Evolutionary conservation across 345 rosid genomes (phyloP).

Genomic region (Erodium maritimum): DNA sequence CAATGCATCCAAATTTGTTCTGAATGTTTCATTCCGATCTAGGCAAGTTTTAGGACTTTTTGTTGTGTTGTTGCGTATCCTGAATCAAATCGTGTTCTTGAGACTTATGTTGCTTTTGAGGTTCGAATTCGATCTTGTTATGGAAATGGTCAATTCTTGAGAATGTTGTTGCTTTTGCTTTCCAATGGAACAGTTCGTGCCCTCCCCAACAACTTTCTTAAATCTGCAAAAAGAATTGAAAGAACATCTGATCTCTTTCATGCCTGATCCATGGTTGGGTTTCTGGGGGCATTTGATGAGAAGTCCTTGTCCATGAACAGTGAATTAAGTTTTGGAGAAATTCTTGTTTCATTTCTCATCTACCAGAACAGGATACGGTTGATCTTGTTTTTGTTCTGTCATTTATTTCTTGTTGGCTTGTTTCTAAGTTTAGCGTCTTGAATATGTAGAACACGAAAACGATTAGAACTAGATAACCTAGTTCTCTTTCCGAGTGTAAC

Average conservation of each 20-base stretch:
- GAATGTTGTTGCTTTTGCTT: slow-evolving; percentile 13
- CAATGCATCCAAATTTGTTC: slow-evolving; percentile 2
- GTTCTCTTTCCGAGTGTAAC: no score
- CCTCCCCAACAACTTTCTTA: slow-evolving; percentile 20
- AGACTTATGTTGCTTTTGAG: neutral
- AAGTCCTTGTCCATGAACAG: slow-evolving; percentile 57
- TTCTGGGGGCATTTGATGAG: slow-evolving; percentile 25
- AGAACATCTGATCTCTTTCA: slow-evolving; percentile 21
- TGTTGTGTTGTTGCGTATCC: neutral
- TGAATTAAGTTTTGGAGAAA: neutral
- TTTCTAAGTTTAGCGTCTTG: no score
- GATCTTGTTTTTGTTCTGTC: neutral
- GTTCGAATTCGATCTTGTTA: no score
- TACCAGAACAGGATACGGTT: no score
- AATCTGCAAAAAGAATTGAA: slow-evolving; percentile 35
- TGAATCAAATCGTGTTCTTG: neutral
- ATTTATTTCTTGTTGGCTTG: no score
- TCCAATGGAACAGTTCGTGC: slow-evolving; percentile 11
- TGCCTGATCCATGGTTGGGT: slow-evolving; percentile 25
- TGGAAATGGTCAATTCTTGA: slow-evolving; percentile 23
- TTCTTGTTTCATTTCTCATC: no score
- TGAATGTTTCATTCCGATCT: slow-evolving; percentile 1
- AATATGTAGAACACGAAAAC: no score
- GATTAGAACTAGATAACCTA: no score
- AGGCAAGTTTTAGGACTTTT: slow-evolving; percentile 3